Base-by-base conservation (phyloP, 805 yeast genomes). In the Zygotorulaspora danielsina region DNA sequence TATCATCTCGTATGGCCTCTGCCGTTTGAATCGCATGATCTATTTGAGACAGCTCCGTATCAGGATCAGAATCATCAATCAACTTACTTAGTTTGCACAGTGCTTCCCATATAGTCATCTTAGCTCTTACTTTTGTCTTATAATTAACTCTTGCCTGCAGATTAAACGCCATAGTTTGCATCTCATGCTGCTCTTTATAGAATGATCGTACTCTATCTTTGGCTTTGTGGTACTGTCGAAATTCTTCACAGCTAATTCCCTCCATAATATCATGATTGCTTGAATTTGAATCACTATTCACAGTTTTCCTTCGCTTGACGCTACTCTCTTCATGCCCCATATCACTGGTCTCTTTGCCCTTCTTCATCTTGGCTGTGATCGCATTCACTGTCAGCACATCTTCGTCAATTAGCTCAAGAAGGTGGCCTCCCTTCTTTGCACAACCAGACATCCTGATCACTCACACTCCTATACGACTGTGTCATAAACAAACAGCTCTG, bases 11-110 rank as follows among this genome's bases (percentile, higher is more conserved):
- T 36, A 81, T 81, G 4, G 86, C 85, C 53, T 81, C 86, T 3
- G 87, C 87, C 0, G 87, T 81, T 57, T 81, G 87, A 17, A 81
- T 54, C 2, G 86, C 86, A 56, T 81, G 88, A 49, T 81, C 86
- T 36, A 81, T 81, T 51, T 81, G 87, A 0, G 85, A 78, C 16
- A 81, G 64, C 53, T 80, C 84, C 0, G 86, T 81, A 55, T 81
- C 88, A 0, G 88, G 88, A 55, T 81, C 88, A 36, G 81, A 74
- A 36, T 81, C 86, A 55, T 81, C 88, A 17, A 81, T 66, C 13
- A 81, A 61, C 46, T 75, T 73, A 53, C 80, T 81, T 26, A 81
- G 63, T 44, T 73, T 75, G 39, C 75, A 74, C 11, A 81, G 56
- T 0, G 85, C 87, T 42, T 78, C 85, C 88, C 88, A 81, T 5